Conservation (phyloP, 768 basidiomycete genomes). For the Rhodosporidiobolus odoratus region DNA sequence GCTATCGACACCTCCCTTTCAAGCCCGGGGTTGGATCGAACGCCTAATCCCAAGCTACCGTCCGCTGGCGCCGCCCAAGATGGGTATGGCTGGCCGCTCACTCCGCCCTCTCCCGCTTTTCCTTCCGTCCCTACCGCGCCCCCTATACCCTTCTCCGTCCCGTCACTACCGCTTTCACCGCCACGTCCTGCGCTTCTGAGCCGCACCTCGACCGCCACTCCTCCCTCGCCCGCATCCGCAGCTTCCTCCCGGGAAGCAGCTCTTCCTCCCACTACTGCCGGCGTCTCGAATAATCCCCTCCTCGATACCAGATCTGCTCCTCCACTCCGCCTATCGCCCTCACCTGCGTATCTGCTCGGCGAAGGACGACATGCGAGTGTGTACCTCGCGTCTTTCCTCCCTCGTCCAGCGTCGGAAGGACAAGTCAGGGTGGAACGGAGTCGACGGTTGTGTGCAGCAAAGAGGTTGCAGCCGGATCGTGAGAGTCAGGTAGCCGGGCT, state of each 20-base stretch:
- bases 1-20: too few species aligned
- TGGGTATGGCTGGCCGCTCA: background rate
- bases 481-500: slow-evolving; percentile 48
- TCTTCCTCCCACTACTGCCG: slow-evolving; percentile 15
- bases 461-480: slow-evolving; percentile 46
- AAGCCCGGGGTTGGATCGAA: background rate
- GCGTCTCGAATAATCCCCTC: slow-evolving; percentile 22
- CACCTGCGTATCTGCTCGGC: slow-evolving; percentile 33
- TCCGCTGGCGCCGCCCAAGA: background rate
- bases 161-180: background rate
- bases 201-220: background rate
- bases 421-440: background rate
- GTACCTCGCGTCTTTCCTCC: slow-evolving; percentile 36
- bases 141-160: background rate
- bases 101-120: background rate
- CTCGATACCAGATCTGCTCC: slow-evolving; percentile 27
- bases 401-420: background rate
- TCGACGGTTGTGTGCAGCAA: slow-evolving; percentile 49
- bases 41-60: too few species aligned
- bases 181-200: background rate
- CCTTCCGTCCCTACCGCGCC: background rate
- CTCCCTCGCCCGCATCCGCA: background rate
- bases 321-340: slow-evolving; percentile 7
- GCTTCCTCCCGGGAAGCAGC: background rate
- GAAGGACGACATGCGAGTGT: slow-evolving; percentile 41